phyloP scores from a whole-genome alignment of 2,329 filamentous ascomycete species.

The Ilyonectria destructans region DNA sequence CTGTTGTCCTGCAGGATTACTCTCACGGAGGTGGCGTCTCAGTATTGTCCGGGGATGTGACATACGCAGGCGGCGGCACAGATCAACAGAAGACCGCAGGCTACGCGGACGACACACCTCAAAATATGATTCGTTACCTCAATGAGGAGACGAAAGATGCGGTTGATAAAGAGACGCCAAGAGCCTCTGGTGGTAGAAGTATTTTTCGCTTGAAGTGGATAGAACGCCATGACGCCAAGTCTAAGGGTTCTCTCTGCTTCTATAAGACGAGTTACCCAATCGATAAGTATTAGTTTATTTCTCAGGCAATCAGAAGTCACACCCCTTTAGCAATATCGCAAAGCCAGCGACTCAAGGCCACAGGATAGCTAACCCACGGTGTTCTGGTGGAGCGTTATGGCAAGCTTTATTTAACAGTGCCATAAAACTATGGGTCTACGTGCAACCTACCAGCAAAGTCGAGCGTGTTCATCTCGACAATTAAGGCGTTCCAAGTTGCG shows the following conservation, averaged over 20 bases:
- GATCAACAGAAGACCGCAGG: background rate
- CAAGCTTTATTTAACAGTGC: background rate
- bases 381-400: too few relatives aligned
- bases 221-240: background rate
- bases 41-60: background rate
- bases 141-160: background rate
- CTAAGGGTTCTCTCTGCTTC: background rate
- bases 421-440: background rate
- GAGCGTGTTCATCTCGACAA: background rate
- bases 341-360: too few relatives aligned
- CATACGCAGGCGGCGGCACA: too few relatives aligned
- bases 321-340: too few relatives aligned
- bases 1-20: background rate
- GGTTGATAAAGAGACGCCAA: background rate
- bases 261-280: background rate
- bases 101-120: background rate
- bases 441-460: conserved; percentile 3
- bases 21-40: background rate
- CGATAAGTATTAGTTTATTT: background rate
- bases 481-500: background rate
- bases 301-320: too few relatives aligned
- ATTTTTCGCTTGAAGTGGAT: background rate
- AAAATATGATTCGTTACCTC: background rate
- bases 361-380: too few relatives aligned
- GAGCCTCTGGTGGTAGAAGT: background rate